phyloP scores from a whole-genome alignment of 2,329 filamentous ascomycete genomes.

The Pochonia chlamydosporia region DNA sequence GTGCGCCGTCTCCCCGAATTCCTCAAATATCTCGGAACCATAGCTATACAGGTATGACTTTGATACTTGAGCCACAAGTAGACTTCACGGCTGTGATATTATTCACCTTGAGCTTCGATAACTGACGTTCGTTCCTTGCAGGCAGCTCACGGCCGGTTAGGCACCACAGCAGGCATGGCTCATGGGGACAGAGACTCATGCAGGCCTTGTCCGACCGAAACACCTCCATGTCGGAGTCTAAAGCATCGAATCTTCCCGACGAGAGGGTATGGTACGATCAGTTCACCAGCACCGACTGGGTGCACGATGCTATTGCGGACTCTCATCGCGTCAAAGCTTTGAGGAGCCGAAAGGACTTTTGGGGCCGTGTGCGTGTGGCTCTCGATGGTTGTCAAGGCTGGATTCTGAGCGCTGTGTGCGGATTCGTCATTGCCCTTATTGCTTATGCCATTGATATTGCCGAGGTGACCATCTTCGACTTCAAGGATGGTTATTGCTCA shows the following conservation, averaged over 20 bases:
- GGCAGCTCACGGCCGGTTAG: conserved; percentile 33
- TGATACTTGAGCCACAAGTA: not conserved
- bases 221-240: conserved; percentile 57
- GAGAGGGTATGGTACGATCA: conserved; percentile 98
- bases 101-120: not conserved
- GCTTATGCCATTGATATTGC: conserved; percentile 88
- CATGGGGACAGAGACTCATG: conserved; percentile 55
- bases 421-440: conserved; percentile 74
- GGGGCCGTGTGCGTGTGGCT: conserved; percentile 68
- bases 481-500: conserved; percentile 82
- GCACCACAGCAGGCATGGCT: conserved; percentile 52
- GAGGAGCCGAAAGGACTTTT: conserved; percentile 73
- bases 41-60: conserved; percentile 35
- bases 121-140: conserved; percentile 11
- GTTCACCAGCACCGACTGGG: conserved; percentile 96
- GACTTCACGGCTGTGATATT: not conserved
- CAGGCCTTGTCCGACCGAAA: conserved; percentile 55
- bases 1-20: conserved; percentile 20
- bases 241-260: conserved; percentile 62
- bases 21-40: conserved; percentile 32
- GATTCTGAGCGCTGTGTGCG: conserved; percentile 87
- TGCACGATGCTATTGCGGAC: conserved; percentile 94
- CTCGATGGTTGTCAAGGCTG: conserved; percentile 90
- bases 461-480: conserved; percentile 80
- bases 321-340: conserved; percentile 83